Evolutionary conservation across 106 monocot genomes (phyloP).

Genomic region (Amphibolis antarctica): DNA sequence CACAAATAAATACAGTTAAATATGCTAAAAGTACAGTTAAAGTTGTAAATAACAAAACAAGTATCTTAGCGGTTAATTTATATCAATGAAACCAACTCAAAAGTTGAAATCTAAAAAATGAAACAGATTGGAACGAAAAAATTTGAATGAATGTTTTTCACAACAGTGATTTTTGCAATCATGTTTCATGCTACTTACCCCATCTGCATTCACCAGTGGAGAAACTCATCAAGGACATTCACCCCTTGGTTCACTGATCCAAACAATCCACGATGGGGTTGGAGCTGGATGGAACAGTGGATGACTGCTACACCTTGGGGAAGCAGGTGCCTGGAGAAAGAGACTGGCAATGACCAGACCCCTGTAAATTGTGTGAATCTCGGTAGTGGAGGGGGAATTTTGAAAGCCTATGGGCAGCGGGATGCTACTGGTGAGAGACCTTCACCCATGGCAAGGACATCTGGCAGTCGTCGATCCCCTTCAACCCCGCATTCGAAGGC

Average conservation of each 20-base stretch:
- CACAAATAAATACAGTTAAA: no score
- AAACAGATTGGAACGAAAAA: no score
- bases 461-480: conserved; percentile 23
- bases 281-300: conserved; percentile 99
- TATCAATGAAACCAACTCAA: no score
- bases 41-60: no score
- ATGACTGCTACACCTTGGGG: conserved; percentile 93
- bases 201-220: no score
- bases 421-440: conserved; percentile 20
- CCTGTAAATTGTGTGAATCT: conserved; percentile 17
- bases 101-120: no score
- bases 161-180: no score
- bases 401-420: conserved; percentile 43
- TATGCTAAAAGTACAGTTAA: no score
- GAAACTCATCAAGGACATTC: conserved; percentile 62
- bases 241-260: conserved; percentile 75
- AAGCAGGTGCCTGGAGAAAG: conserved; percentile 43
- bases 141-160: no score
- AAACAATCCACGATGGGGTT: conserved; percentile 87
- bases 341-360: conserved; percentile 9
- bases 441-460: conserved; percentile 9
- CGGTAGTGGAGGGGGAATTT: conserved; percentile 32
- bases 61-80: no score
- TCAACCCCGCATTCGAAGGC: conserved; percentile 26
- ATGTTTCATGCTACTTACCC: no score